A percentile compares a stretch with the other conserved stretches of the same genome.
Conservation (phyloP, 2,329 filamentous ascomycete species). For the Pseudopyricularia cyperi region DNA sequence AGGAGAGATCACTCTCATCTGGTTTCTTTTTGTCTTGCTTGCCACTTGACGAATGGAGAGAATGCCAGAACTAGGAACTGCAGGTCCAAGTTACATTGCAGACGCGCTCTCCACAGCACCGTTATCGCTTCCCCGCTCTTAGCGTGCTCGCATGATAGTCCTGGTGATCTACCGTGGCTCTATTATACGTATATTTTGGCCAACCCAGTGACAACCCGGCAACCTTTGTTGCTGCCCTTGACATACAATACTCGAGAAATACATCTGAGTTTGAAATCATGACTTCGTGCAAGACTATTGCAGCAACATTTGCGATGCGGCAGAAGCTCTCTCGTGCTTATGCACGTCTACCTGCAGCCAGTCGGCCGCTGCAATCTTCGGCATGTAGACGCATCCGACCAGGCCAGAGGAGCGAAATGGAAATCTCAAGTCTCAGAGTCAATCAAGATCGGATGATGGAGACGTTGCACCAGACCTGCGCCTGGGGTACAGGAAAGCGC, state of each 20-base stretch:
- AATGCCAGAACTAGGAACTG: too few species aligned
- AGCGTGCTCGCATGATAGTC: neutral
- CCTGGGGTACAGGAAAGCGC: conserved; percentile 31
- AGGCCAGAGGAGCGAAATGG: neutral
- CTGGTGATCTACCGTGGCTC: too few species aligned
- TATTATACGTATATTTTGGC: too few species aligned
- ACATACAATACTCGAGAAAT: too few species aligned
- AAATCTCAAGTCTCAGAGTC: conserved; percentile 3
- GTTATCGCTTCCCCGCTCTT: neutral
- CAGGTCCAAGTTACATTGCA: too few species aligned
- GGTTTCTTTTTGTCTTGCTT: too few species aligned
- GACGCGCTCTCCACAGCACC: neutral
- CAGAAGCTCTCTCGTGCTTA: neutral
- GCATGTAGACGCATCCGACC: neutral
- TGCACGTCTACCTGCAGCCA: neutral
- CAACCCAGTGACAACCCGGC: too few species aligned
- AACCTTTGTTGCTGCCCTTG: too few species aligned
- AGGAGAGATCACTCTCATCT: too few species aligned
- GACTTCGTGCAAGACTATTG: too few species aligned
- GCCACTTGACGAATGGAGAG: too few species aligned
- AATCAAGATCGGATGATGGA: conserved; percentile 6
- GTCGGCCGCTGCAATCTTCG: neutral
- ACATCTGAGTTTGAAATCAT: too few species aligned
- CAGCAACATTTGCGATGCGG: neutral
- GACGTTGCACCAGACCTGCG: conserved; percentile 7